Evolutionary conservation across 495 filamentous ascomycete genomes (phyloP).

Genomic region (Hypoxylon fragiforme): DNA sequence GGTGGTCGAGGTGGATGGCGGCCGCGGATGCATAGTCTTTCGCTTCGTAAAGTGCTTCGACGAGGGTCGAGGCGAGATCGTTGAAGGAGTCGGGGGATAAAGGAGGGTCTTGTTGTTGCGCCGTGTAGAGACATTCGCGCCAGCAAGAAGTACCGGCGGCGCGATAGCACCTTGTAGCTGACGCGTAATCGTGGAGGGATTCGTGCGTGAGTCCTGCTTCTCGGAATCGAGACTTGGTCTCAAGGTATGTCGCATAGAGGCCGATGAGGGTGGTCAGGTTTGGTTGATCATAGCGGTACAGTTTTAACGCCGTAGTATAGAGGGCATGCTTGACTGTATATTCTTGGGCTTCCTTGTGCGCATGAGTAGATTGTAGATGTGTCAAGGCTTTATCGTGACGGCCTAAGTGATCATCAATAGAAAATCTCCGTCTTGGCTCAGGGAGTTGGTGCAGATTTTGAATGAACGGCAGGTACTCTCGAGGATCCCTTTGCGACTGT

Average conservation of each 20-base stretch:
- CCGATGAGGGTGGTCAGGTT: conserved; percentile 61
- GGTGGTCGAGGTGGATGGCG: conserved; percentile 77
- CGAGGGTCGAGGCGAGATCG: conserved; percentile 67
- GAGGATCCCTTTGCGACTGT: conserved; percentile 91
- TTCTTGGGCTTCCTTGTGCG: conserved; percentile 71
- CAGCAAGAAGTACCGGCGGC: conserved; percentile 72
- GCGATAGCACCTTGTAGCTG: conserved; percentile 78
- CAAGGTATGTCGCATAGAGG: conserved; percentile 78
- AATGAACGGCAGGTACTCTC: conserved; percentile 94
- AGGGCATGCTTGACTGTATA: conserved; percentile 81
- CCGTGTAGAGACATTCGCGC: conserved; percentile 86
- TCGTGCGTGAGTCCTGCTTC: conserved; percentile 90
- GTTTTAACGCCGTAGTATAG: conserved; percentile 71
- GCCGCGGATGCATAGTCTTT: conserved; percentile 83
- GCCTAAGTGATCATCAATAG: conserved; percentile 84
- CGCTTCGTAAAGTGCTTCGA: conserved; percentile 71
- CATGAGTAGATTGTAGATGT: conserved; percentile 66
- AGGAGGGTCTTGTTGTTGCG: conserved; percentile 60
- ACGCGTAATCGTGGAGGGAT: conserved; percentile 70
- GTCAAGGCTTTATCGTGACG: conserved; percentile 74
- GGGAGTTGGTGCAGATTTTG: conserved; percentile 78
- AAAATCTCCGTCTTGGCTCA: conserved; percentile 68
- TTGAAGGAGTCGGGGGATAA: conserved; percentile 59
- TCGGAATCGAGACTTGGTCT: conserved; percentile 70
- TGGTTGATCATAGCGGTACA: conserved; percentile 80